phyloP scores from a whole-genome alignment of 345 rosid species.

The Tarenaya hassleriana region DNA sequence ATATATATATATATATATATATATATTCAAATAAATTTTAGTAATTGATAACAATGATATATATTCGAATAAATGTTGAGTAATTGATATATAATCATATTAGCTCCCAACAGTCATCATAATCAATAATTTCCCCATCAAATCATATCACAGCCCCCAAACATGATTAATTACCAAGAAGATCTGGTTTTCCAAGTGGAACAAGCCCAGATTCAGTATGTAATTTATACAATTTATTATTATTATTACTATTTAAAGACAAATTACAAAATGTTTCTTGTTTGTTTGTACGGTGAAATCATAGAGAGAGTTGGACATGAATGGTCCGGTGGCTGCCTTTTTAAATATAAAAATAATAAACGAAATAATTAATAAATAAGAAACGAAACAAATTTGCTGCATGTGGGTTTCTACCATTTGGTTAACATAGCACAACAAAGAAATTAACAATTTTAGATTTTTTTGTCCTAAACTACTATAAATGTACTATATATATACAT shows the following conservation, averaged over 20 bases:
- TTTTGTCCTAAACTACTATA: too few species aligned
- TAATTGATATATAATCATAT: conserved; percentile 13
- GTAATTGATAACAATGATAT: neutral
- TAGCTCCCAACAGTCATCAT: conserved; percentile 16
- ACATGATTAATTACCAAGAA: conserved; percentile 1
- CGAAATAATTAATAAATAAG: too few species aligned
- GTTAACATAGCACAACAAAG: too few species aligned
- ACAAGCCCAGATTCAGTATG: neutral
- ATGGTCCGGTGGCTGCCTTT: too few species aligned
- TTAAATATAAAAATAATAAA: too few species aligned
- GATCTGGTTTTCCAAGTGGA: conserved; percentile 4
- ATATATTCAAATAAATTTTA: conserved; percentile 8
- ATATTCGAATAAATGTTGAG: neutral
- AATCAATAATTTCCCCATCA: conserved; percentile 13
- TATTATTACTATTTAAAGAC: neutral
- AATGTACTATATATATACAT: too few species aligned
- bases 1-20: too few species aligned
- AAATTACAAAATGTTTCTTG: conserved; percentile 13
- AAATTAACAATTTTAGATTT: too few species aligned
- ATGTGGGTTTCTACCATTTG: too few species aligned
- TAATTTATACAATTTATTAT: neutral
- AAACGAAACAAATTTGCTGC: too few species aligned
- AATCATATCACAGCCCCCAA: conserved; percentile 8
- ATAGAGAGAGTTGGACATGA: conserved; percentile 1
- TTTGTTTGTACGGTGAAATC: conserved; percentile 24